phyloP scores from a whole-genome alignment of 805 yeast species.

The Candida railenensis region DNA sequence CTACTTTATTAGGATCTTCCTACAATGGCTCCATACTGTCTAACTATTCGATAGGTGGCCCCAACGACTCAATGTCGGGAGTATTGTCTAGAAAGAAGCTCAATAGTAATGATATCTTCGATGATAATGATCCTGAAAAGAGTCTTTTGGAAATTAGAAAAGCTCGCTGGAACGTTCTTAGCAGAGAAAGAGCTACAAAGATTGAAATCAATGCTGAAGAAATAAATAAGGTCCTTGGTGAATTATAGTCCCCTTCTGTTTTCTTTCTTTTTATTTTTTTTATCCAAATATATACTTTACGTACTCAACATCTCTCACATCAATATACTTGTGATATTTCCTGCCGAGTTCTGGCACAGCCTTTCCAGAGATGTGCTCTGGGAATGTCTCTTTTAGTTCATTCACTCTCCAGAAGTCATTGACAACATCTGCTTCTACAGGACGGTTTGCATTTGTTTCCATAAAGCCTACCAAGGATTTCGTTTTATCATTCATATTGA shows the following conservation, averaged over 20 bases:
- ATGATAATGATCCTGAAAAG: conserved; percentile 19
- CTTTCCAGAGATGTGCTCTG: conserved; percentile 5
- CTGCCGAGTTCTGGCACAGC: conserved; percentile 11
- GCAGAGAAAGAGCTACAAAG: conserved; percentile 19
- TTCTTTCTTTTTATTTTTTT: conserved; percentile 2
- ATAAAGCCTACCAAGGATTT: conserved; percentile 4
- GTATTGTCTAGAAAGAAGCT: conserved; percentile 13
- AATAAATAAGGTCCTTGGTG: conserved; percentile 29
- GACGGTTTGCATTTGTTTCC: neutral
- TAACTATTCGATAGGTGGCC: conserved; percentile 28
- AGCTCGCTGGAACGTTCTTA: conserved; percentile 11
- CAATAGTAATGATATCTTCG: conserved; percentile 11
- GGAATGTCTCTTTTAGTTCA: conserved; percentile 8
- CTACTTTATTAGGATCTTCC: conserved; percentile 45
- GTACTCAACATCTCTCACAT: conserved; percentile 24
- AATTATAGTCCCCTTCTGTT: neutral
- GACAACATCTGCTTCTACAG: conserved; percentile 2
- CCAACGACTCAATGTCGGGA: conserved; percentile 29
- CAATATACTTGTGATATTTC: conserved; percentile 18
- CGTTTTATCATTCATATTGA: conserved; percentile 13
- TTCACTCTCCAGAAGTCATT: conserved; percentile 15
- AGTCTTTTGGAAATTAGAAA: conserved; percentile 18
- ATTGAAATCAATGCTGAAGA: conserved; percentile 40
- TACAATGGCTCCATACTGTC: conserved; percentile 37
- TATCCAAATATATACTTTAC: conserved; percentile 15